Percentiles rank a stretch among this genome's conserved stretches.
Evolutionary conservation across 1,284 basidiomycete genomes (phyloP).

Genomic region (Sporisorium exsertum): DNA sequence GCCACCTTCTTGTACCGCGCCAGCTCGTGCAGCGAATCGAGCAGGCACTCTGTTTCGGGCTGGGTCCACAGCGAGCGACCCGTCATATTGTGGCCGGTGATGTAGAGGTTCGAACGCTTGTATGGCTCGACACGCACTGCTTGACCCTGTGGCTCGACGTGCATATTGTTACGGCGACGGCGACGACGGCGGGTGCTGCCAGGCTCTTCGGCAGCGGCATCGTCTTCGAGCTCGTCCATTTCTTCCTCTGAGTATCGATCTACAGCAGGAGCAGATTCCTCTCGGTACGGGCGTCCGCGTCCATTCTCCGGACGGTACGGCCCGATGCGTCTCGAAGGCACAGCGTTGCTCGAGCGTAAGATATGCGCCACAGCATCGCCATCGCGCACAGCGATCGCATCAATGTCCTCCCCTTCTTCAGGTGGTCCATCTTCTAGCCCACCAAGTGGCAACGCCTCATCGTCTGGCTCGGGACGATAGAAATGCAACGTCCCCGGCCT

Average conservation of each 20-base stretch:
- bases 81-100: constrained; percentile 52
- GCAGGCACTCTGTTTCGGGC: constrained; percentile 31
- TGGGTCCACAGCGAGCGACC: constrained; percentile 49
- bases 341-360: constrained; percentile 13
- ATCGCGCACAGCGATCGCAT: constrained; percentile 37
- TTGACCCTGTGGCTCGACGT: constrained; percentile 23
- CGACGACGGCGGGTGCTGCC: constrained; percentile 7
- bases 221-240: constrained; percentile 36
- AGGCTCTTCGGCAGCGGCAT: not conserved
- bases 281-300: not conserved
- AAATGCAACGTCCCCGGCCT: constrained; percentile 40
- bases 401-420: constrained; percentile 16
- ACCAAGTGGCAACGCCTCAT: constrained; percentile 20
- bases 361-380: constrained; percentile 21
- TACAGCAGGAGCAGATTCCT: constrained; percentile 19
- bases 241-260: constrained; percentile 16
- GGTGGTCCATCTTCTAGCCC: constrained; percentile 11
- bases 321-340: constrained; percentile 29
- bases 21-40: constrained; percentile 35
- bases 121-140: constrained; percentile 37
- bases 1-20: constrained; percentile 42
- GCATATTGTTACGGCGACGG: constrained; percentile 16
- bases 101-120: constrained; percentile 48
- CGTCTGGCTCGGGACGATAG: constrained; percentile 24
- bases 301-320: constrained; percentile 30